Percentiles rank a stretch among this genome's conserved stretches.
phyloP scores from a whole-genome alignment of 805 yeast species.

The Ogataea corticis region DNA sequence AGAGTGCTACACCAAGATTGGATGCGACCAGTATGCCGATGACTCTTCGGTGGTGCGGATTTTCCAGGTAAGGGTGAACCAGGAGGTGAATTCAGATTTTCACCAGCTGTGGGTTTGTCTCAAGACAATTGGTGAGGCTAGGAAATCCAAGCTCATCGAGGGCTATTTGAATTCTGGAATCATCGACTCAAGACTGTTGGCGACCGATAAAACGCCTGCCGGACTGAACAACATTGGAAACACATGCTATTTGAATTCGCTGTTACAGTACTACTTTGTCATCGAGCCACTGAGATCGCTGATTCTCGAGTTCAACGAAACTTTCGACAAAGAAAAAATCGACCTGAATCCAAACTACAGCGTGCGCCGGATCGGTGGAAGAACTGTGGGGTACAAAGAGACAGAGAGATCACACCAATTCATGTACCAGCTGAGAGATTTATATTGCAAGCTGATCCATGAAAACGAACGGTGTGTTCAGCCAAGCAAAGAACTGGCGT shows the following conservation, averaged over 20 bases:
- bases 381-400: slow-evolving; percentile 77
- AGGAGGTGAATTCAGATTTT: slow-evolving; percentile 48
- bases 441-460: slow-evolving; percentile 70
- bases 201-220: slow-evolving; percentile 77
- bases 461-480: slow-evolving; percentile 64
- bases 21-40: slow-evolving; percentile 48
- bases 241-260: slow-evolving; percentile 90
- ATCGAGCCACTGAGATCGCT: slow-evolving; percentile 76
- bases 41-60: slow-evolving; percentile 57
- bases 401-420: slow-evolving; percentile 81
- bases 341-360: slow-evolving; percentile 35
- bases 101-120: slow-evolving; percentile 59
- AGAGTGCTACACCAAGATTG: slow-evolving; percentile 51
- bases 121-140: slow-evolving; percentile 51
- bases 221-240: slow-evolving; percentile 95
- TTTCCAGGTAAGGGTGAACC: slow-evolving; percentile 47
- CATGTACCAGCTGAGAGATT: slow-evolving; percentile 64
- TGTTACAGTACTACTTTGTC: slow-evolving; percentile 86
- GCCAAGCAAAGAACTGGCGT: slow-evolving; percentile 84
- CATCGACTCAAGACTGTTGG: slow-evolving; percentile 57
- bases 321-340: slow-evolving; percentile 27
- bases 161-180: slow-evolving; percentile 63
- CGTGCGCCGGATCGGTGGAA: slow-evolving; percentile 80
- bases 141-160: slow-evolving; percentile 54
- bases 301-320: slow-evolving; percentile 55